Evolutionary conservation across 805 yeast genomes (phyloP).

Genomic region (Teunomyces cretensis): DNA sequence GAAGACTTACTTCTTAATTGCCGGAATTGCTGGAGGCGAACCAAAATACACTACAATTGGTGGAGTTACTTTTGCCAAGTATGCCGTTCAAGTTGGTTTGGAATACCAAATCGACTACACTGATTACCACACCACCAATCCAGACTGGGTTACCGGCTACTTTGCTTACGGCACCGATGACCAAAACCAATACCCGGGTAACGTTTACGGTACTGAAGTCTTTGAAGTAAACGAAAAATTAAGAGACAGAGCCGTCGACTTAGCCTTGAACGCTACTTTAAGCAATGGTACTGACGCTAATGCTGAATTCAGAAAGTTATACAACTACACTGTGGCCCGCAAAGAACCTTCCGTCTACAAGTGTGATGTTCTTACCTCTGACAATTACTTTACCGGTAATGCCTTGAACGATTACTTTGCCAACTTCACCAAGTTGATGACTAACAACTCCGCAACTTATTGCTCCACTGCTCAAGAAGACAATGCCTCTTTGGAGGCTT

Average conservation of each 20-base stretch:
- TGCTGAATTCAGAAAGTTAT: constrained; percentile 46
- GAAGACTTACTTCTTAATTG: constrained; percentile 59
- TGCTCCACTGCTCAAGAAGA: constrained; percentile 69
- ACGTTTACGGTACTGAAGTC: constrained; percentile 63
- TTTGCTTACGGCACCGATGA: constrained; percentile 52
- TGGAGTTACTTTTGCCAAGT: constrained; percentile 58
- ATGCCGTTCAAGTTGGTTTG: constrained; percentile 60
- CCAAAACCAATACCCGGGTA: constrained; percentile 51
- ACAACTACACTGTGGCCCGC: constrained; percentile 49
- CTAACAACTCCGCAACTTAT: constrained; percentile 60
- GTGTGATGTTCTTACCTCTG: constrained; percentile 63
- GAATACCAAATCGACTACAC: constrained; percentile 57
- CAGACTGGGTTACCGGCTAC: constrained; percentile 62
- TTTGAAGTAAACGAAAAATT: constrained; percentile 60
- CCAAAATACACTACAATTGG: constrained; percentile 58
- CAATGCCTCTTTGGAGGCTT: constrained; percentile 61
- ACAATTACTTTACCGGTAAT: constrained; percentile 58
- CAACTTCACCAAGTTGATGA: constrained; percentile 46
- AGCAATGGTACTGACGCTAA: constrained; percentile 47
- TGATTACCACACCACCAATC: constrained; percentile 24
- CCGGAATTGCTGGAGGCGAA: constrained; percentile 68
- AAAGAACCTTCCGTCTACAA: constrained; percentile 46
- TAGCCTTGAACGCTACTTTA: constrained; percentile 47
- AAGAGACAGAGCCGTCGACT: constrained; percentile 55
- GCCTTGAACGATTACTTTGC: constrained; percentile 50